Evolutionary conservation across 331 rosid species (phyloP).

Genomic region (Quercus phellos): DNA sequence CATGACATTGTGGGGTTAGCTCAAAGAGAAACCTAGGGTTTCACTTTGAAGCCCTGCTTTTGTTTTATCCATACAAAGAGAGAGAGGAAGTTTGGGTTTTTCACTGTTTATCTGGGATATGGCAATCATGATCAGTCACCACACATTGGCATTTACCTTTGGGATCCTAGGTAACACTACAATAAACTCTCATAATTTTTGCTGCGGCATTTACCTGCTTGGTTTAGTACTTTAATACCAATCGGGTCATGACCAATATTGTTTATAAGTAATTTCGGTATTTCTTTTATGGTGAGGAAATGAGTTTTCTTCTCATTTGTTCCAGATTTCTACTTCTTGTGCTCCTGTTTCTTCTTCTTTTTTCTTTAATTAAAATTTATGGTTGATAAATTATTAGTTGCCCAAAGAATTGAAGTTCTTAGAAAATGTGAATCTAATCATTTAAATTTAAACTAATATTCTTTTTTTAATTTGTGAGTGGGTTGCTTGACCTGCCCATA

Average conservation of each 20-base stretch:
- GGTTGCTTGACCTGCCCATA: no score
- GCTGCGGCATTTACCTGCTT: neutral
- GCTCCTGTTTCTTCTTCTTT: neutral
- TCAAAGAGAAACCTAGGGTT: conserved; percentile 29
- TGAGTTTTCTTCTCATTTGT: neutral
- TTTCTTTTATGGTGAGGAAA: no score
- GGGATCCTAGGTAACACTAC: conserved; percentile 66
- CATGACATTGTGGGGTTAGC: conserved; percentile 27
- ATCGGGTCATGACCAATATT: neutral
- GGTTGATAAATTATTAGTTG: no score
- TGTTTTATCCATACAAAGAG: neutral
- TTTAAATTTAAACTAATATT: no score
- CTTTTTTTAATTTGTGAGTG: no score
- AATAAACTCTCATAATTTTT: no score
- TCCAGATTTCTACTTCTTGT: neutral
- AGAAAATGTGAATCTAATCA: no score
- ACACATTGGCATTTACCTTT: conserved; percentile 57
- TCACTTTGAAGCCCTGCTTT: conserved; percentile 20
- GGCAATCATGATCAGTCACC: conserved; percentile 34
- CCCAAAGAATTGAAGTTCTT: no score
- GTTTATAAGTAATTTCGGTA: no score
- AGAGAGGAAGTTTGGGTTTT: neutral
- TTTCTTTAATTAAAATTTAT: neutral
- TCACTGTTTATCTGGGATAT: conserved; percentile 7
- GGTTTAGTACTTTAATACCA: neutral